Evolutionary conservation across 2,329 filamentous ascomycete species (phyloP), one percentile per base, ranked within the genome.

Genomic region (Lachnellula hyalina): DNA sequence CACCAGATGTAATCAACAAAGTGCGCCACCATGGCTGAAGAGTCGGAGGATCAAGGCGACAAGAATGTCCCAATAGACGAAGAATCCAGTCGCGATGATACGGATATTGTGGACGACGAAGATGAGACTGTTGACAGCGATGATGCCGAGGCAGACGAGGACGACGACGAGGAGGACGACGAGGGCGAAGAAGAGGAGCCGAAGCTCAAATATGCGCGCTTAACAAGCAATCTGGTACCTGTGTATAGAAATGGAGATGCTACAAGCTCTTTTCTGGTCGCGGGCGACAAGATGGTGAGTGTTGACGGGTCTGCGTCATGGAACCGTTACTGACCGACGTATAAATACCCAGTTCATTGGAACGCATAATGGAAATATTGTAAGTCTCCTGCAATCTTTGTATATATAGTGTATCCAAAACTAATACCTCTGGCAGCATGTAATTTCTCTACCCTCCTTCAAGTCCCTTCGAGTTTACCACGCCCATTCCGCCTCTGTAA

Each of bases 161-260:
- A 72, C 0, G 78, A 77, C 0, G 77, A 76, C 0, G 75, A 75
- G 0, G 74, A 75, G 0, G 74, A 73, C 0, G 81, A 83, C 0
- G 84, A 95, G 0, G 90, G 92, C 0, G 91, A 94, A 3, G 92
- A 96, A 5, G 93, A 97, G 17, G 93, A 97, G 72, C 95, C 94
- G 28, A 87, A 86, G 67, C 82, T 99, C 65, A 99, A 99, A 73
- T 96, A 96, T 71, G 87, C 87, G 49, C 87, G 90, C 48, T 74
- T 97, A 63, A 97, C 94, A 7, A 86, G 85, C 57, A 86, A 87
- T 65, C 75, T 99, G 58, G 84, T 81, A 25, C 77, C 87, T 44
- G 82, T 96, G 35, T 99, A 99, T 74, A 86, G 91, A 55, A 96
- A 96, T 74, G 92, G 90, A 64, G 94, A 99, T 79, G 90, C 91